Evolutionary conservation across 176 grass and related monocot species (phyloP).

Genomic region (Aechmea fasciata): DNA sequence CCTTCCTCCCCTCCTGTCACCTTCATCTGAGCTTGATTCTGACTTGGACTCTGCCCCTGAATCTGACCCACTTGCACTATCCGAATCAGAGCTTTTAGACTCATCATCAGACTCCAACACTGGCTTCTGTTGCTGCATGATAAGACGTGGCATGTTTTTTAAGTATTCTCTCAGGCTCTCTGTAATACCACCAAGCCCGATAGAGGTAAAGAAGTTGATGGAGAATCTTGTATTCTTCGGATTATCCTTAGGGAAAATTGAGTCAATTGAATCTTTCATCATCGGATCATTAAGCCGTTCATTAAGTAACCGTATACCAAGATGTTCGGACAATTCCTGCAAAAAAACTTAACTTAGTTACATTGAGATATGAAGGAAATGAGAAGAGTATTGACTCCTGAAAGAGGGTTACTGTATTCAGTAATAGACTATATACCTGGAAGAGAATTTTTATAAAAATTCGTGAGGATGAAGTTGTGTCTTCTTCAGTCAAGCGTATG

Average conservation of each 20-base stretch:
- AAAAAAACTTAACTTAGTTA: slow-evolving; percentile 6
- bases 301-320: slow-evolving; percentile 81
- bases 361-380: background rate
- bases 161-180: slow-evolving; percentile 80
- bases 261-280: slow-evolving; percentile 73
- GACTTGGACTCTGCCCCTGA: slow-evolving; percentile 31
- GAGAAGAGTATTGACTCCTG: no score
- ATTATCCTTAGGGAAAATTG: slow-evolving; percentile 87
- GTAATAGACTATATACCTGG: slow-evolving; percentile 47
- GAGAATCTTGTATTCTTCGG: slow-evolving; percentile 89
- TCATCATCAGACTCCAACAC: slow-evolving; percentile 42
- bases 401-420: no score
- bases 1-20: slow-evolving; percentile 25
- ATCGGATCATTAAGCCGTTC: slow-evolving; percentile 76
- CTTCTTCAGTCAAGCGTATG: slow-evolving; percentile 89
- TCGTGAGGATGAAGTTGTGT: slow-evolving; percentile 85
- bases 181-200: slow-evolving; percentile 83
- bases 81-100: slow-evolving; percentile 17
- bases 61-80: slow-evolving; percentile 30
- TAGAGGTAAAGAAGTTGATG: slow-evolving; percentile 92
- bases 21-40: slow-evolving; percentile 50
- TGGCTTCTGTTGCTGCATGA: slow-evolving; percentile 79
- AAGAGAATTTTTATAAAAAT: slow-evolving; percentile 99
- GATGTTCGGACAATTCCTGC: slow-evolving; percentile 79
- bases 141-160: slow-evolving; percentile 92